Conservation (phyloP, 192 early-diverging fungal species). For the Chytriomyces sp. region DNA sequence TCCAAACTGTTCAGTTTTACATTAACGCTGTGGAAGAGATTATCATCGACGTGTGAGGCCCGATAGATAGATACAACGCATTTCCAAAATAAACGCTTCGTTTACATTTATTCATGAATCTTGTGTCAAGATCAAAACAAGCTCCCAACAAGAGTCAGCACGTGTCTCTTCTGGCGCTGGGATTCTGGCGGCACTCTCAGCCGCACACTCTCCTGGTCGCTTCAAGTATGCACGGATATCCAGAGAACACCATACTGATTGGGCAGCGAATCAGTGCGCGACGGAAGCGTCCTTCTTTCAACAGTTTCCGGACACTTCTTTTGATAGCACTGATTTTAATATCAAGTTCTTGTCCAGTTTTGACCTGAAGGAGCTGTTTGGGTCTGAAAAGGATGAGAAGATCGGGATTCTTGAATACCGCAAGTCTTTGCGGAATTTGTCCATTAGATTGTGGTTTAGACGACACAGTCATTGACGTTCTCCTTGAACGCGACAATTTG, state of each 20-base stretch:
- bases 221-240: too few species aligned
- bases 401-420: background rate
- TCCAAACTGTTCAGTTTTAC: too few species aligned
- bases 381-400: background rate
- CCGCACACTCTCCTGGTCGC: background rate
- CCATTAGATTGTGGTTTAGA: background rate
- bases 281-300: constrained; percentile 20
- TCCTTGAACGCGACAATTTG: background rate
- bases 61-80: too few species aligned
- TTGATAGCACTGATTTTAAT: background rate
- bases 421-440: background rate
- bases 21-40: too few species aligned
- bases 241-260: background rate
- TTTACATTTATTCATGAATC: background rate
- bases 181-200: background rate
- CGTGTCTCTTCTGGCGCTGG: background rate
- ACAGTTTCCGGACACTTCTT: too few species aligned
- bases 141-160: too few species aligned
- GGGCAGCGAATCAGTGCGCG: constrained; percentile 18
- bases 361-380: background rate
- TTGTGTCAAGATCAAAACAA: background rate
- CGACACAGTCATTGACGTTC: too few species aligned
- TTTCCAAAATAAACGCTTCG: too few species aligned
- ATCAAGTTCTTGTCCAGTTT: background rate
- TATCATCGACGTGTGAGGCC: too few species aligned